Conservation (phyloP, 2,329 filamentous ascomycete genomes). For the Ilyonectria robusta region DNA sequence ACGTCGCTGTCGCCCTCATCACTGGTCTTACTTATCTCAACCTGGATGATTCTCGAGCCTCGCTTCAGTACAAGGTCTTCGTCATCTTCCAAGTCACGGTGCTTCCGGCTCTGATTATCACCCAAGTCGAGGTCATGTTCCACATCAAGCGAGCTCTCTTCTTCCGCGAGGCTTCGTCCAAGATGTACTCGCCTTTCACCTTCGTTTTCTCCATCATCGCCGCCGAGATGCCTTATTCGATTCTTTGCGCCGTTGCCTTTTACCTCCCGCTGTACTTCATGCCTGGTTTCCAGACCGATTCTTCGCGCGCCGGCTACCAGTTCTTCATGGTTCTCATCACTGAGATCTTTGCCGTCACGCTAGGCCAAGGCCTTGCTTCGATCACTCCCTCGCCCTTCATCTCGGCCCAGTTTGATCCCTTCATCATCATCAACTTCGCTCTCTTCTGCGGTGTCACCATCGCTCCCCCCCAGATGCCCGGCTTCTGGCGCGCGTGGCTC, state of each 20-base stretch:
- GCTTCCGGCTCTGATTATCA: slow-evolving; percentile 85
- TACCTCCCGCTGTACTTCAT: slow-evolving; percentile 90
- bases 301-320: slow-evolving; percentile 83
- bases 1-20: slow-evolving; percentile 82
- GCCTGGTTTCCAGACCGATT: slow-evolving; percentile 76
- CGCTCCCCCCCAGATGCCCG: slow-evolving; percentile 79
- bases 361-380: slow-evolving; percentile 83
- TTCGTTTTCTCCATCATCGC: slow-evolving; percentile 85
- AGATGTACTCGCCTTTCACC: slow-evolving; percentile 86
- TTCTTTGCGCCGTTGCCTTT: slow-evolving; percentile 85
- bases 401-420: slow-evolving; percentile 84
- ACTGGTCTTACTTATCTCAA: slow-evolving; percentile 86
- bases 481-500: slow-evolving; percentile 84
- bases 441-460: slow-evolving; percentile 92
- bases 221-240: slow-evolving; percentile 86
- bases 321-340: slow-evolving; percentile 89
- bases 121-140: slow-evolving; percentile 86
- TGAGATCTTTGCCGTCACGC: slow-evolving; percentile 85
- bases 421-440: slow-evolving; percentile 85
- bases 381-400: slow-evolving; percentile 86
- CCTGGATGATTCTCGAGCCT: slow-evolving; percentile 80
- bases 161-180: slow-evolving; percentile 87
- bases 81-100: slow-evolving; percentile 93
- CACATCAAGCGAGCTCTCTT: slow-evolving; percentile 85
- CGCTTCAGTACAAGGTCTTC: slow-evolving; percentile 89